A percentile compares a stretch with the other conserved stretches of the same genome.
phyloP scores from a whole-genome alignment of 2,329 filamentous ascomycete species.

The Phialemoniopsis sp. region DNA sequence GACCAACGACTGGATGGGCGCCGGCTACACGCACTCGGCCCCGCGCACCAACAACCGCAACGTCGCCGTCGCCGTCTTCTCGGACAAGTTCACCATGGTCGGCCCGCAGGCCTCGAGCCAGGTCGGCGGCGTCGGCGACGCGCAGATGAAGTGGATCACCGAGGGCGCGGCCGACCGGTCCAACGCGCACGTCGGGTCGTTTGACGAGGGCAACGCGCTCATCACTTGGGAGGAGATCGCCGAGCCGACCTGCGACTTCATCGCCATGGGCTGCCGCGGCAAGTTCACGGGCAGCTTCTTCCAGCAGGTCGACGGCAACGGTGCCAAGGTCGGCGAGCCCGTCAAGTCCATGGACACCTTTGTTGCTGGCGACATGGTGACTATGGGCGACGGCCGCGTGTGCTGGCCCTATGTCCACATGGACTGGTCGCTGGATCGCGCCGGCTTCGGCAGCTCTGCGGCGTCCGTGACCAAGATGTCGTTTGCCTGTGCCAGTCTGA shows the following conservation, averaged over 20 bases:
- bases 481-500: slow-evolving; percentile 41
- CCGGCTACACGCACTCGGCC: slow-evolving; percentile 43
- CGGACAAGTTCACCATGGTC: slow-evolving; percentile 53
- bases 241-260: slow-evolving; percentile 46
- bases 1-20: slow-evolving; percentile 53
- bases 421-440: slow-evolving; percentile 47
- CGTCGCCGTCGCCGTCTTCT: slow-evolving; percentile 52
- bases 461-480: slow-evolving; percentile 38
- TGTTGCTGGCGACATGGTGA: slow-evolving; percentile 60
- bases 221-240: slow-evolving; percentile 60
- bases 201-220: slow-evolving; percentile 46
- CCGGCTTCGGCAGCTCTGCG: slow-evolving; percentile 22
- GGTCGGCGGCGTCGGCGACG: slow-evolving; percentile 51
- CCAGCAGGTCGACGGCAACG: slow-evolving; percentile 49
- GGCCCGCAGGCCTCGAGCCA: slow-evolving; percentile 48
- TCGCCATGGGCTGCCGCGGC: slow-evolving; percentile 58
- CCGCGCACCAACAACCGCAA: slow-evolving; percentile 56
- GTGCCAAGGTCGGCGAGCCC: slow-evolving; percentile 45
- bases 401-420: slow-evolving; percentile 60
- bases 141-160: slow-evolving; percentile 58
- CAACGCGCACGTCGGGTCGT: slow-evolving; percentile 54
- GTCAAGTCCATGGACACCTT: slow-evolving; percentile 48
- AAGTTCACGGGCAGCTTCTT: slow-evolving; percentile 54
- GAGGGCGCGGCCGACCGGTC: slow-evolving; percentile 44
- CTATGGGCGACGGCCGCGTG: slow-evolving; percentile 50